Evolutionary conservation across 495 filamentous ascomycete genomes (phyloP).

Genomic region (Penicillium parvum): DNA sequence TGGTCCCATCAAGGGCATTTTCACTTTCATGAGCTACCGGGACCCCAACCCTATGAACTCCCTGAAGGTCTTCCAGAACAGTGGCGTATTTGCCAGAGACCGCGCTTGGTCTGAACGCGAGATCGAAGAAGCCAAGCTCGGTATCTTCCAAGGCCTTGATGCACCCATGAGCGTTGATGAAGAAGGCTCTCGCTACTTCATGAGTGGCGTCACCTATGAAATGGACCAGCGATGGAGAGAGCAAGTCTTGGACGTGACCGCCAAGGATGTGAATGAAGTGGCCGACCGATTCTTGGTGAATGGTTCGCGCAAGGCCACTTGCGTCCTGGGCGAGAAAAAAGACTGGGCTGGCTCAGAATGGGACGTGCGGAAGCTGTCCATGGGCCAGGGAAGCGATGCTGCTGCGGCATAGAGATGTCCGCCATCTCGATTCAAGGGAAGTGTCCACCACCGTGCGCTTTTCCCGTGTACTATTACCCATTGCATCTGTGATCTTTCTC

Average conservation of each 20-base stretch:
- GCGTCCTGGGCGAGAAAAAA: slow-evolving; percentile 78
- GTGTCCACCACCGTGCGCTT: not conserved
- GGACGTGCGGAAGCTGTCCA: slow-evolving; percentile 43
- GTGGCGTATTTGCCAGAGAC: slow-evolving; percentile 79
- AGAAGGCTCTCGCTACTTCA: slow-evolving; percentile 81
- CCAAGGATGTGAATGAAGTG: slow-evolving; percentile 70
- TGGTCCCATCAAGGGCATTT: slow-evolving; percentile 71
- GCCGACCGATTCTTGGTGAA: slow-evolving; percentile 81
- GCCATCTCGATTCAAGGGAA: not conserved
- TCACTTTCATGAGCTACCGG: slow-evolving; percentile 93
- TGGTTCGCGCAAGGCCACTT: slow-evolving; percentile 50
- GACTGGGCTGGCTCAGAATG: slow-evolving; percentile 58
- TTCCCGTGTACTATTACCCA: slow-evolving; percentile 21
- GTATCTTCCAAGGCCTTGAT: slow-evolving; percentile 94
- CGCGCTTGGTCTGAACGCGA: slow-evolving; percentile 81
- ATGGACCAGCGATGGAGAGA: slow-evolving; percentile 87
- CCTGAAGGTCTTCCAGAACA: slow-evolving; percentile 75
- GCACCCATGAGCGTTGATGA: slow-evolving; percentile 82
- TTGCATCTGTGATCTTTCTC: slow-evolving; percentile 5
- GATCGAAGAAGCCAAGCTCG: slow-evolving; percentile 91
- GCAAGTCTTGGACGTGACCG: slow-evolving; percentile 81
- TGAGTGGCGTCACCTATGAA: slow-evolving; percentile 77
- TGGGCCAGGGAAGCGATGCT: slow-evolving; percentile 26
- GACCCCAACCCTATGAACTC: slow-evolving; percentile 95
- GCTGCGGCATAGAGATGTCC: slow-evolving; percentile 14